phyloP scores from a whole-genome alignment of 1,284 basidiomycete species.

The Heterobasidion parviporum region DNA sequence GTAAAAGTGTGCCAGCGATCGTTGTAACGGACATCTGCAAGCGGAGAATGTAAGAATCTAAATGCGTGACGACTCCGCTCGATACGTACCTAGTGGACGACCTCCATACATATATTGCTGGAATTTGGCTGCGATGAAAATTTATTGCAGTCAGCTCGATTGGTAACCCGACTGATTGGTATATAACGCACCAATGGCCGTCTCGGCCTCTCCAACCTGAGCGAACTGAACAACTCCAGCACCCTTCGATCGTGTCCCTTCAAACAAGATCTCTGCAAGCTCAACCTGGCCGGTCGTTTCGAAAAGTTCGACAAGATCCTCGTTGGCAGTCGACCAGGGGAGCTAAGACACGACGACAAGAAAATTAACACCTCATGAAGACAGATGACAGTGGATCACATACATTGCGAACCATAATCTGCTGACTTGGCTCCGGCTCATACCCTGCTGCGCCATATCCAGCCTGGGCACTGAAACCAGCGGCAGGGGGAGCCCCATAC shows the following conservation, averaged over 20 bases:
- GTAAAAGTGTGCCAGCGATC: slow-evolving; percentile 90
- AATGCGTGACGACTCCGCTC: not conserved
- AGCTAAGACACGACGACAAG: slow-evolving; percentile 41
- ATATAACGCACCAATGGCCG: slow-evolving; percentile 67
- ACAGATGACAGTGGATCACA: slow-evolving; percentile 26
- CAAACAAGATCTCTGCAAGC: slow-evolving; percentile 89
- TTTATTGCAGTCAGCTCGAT: not conserved
- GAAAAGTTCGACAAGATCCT: slow-evolving; percentile 95
- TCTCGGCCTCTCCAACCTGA: slow-evolving; percentile 84
- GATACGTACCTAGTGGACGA: slow-evolving; percentile 65
- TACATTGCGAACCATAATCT: slow-evolving; percentile 97
- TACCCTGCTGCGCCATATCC: slow-evolving; percentile 19
- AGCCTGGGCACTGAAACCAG: slow-evolving; percentile 24
- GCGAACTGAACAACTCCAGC: slow-evolving; percentile 93
- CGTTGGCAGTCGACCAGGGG: slow-evolving; percentile 98
- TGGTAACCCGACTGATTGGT: not conserved
- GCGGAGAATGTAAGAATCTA: not conserved
- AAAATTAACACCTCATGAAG: slow-evolving; percentile 1
- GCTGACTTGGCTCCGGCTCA: slow-evolving; percentile 80
- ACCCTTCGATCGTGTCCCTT: slow-evolving; percentile 86
- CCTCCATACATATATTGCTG: slow-evolving; percentile 89
- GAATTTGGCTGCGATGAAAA: slow-evolving; percentile 65
- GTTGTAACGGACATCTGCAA: slow-evolving; percentile 81
- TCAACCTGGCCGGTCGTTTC: slow-evolving; percentile 96
- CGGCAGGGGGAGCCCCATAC: slow-evolving; percentile 32